Evolutionary conservation across 768 basidiomycete species (phyloP).

Genomic region (Suillus plorans): DNA sequence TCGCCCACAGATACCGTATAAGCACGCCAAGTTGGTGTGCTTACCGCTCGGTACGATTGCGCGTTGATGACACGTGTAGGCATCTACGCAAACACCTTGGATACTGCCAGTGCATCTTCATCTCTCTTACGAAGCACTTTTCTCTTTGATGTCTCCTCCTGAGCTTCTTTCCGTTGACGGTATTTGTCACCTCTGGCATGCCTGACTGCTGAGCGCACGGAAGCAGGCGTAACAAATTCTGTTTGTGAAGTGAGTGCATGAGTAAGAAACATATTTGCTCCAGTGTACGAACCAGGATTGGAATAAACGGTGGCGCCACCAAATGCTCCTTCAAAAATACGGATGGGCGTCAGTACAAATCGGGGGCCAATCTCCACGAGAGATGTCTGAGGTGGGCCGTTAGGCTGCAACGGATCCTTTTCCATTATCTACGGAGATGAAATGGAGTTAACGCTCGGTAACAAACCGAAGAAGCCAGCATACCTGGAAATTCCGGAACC

Average conservation of each 20-base stretch:
- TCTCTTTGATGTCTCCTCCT: conserved; percentile 63
- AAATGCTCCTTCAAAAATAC: conserved; percentile 98
- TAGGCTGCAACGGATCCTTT: conserved; percentile 88
- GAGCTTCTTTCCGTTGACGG: conserved; percentile 74
- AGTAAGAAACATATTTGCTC: conserved; percentile 2
- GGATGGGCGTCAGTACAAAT: conserved; percentile 95
- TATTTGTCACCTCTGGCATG: conserved; percentile 81
- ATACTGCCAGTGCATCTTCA: conserved; percentile 80
- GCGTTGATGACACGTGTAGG: not conserved
- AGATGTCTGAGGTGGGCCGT: conserved; percentile 81
- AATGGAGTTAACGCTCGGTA: not conserved
- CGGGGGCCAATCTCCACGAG: conserved; percentile 96
- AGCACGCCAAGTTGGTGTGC: conserved; percentile 4
- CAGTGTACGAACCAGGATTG: conserved; percentile 71
- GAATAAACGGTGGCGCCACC: conserved; percentile 93
- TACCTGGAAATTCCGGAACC: conserved; percentile 99
- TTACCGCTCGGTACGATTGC: not conserved
- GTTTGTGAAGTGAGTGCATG: conserved; percentile 10
- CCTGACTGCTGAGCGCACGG: conserved; percentile 67
- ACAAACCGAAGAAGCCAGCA: conserved; percentile 15
- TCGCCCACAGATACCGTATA: conserved; percentile 2
- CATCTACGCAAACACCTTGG: conserved; percentile 82
- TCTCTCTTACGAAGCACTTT: conserved; percentile 60
- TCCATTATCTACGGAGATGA: conserved; percentile 70
- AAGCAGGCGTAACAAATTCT: conserved; percentile 94